These are phyloP conservation scores for Sarocladium brachiariae DNA, from an alignment of 2,329 filamentous ascomycete species.

Conservation along the genomic window DNA sequence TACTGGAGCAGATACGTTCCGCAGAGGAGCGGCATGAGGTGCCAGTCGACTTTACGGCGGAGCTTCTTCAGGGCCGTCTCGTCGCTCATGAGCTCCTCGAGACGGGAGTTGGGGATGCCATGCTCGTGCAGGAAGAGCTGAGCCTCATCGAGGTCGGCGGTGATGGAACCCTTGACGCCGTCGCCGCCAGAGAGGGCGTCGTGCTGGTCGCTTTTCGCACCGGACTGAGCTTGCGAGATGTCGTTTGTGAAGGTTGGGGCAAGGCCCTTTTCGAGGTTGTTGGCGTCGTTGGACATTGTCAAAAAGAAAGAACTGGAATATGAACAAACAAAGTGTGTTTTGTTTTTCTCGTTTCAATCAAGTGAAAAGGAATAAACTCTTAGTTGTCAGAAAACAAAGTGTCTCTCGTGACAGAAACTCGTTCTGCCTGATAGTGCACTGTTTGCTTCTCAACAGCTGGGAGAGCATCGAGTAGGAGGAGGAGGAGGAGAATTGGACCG, in stretches of 20 bases:
- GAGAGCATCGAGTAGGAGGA: no score
- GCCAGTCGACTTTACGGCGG: conserved; percentile 38
- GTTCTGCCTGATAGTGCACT: no score
- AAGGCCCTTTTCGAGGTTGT: neutral
- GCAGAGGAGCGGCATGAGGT: conserved; percentile 40
- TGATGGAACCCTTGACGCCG: conserved; percentile 6
- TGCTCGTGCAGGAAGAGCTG: conserved; percentile 11
- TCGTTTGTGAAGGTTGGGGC: neutral
- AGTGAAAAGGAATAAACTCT: no score
- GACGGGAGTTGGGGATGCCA: conserved; percentile 15
- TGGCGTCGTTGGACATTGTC: neutral
- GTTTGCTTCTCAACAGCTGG: no score
- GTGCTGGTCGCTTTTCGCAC: neutral
- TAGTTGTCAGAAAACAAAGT: no score
- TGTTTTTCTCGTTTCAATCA: no score
- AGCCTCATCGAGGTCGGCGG: conserved; percentile 11
- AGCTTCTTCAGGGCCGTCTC: conserved; percentile 22
- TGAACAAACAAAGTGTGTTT: no score
- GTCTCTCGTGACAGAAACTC: no score
- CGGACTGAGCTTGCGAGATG: neutral
- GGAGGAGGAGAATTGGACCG: neutral
- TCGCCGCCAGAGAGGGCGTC: conserved; percentile 10
- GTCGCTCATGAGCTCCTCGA: conserved; percentile 39
- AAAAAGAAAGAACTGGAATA: no score
- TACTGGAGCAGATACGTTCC: conserved; percentile 42